Base-by-base conservation (phyloP, 306 rosid genomes). In the Quercus suber region DNA sequence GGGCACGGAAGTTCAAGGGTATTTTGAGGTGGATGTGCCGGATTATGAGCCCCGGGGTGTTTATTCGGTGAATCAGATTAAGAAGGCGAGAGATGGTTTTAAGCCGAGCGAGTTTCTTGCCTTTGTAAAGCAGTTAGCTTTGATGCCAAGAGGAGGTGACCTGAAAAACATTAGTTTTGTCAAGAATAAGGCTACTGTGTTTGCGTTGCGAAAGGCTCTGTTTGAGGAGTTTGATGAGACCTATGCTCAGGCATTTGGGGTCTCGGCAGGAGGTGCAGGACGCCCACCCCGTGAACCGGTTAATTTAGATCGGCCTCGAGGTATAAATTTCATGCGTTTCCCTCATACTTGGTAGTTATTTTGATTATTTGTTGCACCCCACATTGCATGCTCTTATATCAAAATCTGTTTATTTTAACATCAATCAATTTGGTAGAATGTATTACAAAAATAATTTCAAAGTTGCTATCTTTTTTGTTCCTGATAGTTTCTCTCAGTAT, bases 221-320 rank as follows among this genome's bases (percentile, higher is more conserved):
- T 96, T 90, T 83, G 98, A 96, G 80, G 97, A 96, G 81, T 84
- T 77, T 78, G 99, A 96, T 77, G 99, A 90, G 85, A 93, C 99
- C 11, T 96, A 96, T 84, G 98, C 97, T 3, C 92, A 96, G 87
- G 99, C 99, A 20, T 96, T 96, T 77, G 96, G 96, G 28, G 89
- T 81, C 74, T 87, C 83, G 81, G 83, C 88, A 0, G 78, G 80
- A 4, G 92, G 94, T 10, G 83, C 88, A 0, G 78, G 80, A 5
- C 93, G 94, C 13, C 75, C 89, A 45, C 58, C 93, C 21, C 90
- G 86, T 37, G 73, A 74, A 30, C 87, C 76, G 20, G 78, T 15
- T 74, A 78, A 71, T 64, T 76, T 35, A 0, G 79, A 80, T 52
- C 96, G 89, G 63, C 71, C 98, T 78, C 88, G 82, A 87, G 99